These are phyloP conservation scores for Trematosphaeria pertusa DNA, from an alignment of 2,329 filamentous ascomycete genomes.

Conservation along the genomic window DNA sequence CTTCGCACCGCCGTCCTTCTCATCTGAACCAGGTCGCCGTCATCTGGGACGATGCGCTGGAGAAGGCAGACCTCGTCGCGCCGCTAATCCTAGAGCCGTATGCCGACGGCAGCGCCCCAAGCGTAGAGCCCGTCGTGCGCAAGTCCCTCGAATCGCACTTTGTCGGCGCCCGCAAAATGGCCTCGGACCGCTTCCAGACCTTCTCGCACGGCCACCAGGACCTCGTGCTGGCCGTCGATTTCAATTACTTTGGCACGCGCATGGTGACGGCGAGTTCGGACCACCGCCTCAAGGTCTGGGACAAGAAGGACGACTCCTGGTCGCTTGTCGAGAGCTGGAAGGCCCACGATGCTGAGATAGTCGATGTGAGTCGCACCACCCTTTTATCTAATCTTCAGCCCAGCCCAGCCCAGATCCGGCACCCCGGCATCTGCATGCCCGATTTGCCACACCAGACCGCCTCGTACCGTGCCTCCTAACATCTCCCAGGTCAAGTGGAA, in stretches of 20 bases:
- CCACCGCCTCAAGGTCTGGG: constrained; percentile 91
- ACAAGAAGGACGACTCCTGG: constrained; percentile 79
- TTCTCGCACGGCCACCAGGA: constrained; percentile 79
- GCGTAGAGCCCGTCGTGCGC: constrained; percentile 33
- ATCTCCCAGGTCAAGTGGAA: constrained; percentile 83
- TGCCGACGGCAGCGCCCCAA: constrained; percentile 35
- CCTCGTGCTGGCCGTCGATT: constrained; percentile 82
- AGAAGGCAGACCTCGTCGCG: constrained; percentile 39
- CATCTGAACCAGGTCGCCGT: constrained; percentile 38
- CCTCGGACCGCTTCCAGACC: constrained; percentile 57
- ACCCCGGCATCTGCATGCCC: constrained; percentile 25
- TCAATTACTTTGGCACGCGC: constrained; percentile 91
- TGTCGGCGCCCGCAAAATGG: constrained; percentile 42
- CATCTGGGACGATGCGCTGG: constrained; percentile 37
- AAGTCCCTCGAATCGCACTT: constrained; percentile 37
- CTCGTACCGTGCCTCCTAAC: constrained; percentile 23
- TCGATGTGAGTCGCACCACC: constrained; percentile 68
- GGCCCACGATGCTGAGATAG: constrained; percentile 87
- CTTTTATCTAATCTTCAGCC: constrained; percentile 24
- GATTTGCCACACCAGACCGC: constrained; percentile 22
- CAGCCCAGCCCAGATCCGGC: constrained; percentile 12
- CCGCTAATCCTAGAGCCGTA: constrained; percentile 45
- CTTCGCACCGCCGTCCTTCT: constrained; percentile 36
- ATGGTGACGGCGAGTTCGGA: constrained; percentile 92
- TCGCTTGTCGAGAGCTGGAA: constrained; percentile 84